Evolutionary conservation across 352 stramenopile species (phyloP).

Genomic region (Labyrinthula sp.): DNA sequence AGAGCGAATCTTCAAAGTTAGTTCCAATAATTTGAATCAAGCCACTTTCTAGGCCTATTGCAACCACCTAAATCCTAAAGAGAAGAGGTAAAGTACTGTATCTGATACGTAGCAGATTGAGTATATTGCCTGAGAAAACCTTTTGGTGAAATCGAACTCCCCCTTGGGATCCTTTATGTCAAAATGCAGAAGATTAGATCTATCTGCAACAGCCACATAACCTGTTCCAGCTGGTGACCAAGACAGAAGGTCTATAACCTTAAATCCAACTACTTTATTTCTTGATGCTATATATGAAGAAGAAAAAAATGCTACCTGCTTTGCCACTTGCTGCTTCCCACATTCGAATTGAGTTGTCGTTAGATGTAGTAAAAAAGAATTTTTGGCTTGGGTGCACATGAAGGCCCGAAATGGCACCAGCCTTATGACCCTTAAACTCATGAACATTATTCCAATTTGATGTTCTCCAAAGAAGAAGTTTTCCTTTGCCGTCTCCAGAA

Average conservation of each 20-base stretch:
- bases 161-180: too few species aligned
- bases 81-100: too few species aligned
- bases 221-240: constrained; percentile 4
- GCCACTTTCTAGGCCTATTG: too few species aligned
- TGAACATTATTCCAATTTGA: constrained; percentile 8
- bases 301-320: too few species aligned
- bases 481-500: constrained; percentile 9
- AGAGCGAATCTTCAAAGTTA: too few species aligned
- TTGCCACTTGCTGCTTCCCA: too few species aligned
- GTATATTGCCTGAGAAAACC: too few species aligned
- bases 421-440: constrained; percentile 24
- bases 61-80: too few species aligned
- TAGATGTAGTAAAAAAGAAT: constrained; percentile 13
- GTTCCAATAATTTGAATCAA: too few species aligned
- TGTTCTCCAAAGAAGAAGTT: constrained; percentile 19
- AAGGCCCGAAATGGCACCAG: constrained; percentile 10
- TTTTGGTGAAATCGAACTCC: too few species aligned
- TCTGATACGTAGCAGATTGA: too few species aligned
- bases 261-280: constrained; percentile 4
- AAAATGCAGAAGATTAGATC: constrained; percentile 10
- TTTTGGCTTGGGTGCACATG: constrained; percentile 10
- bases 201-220: constrained; percentile 14
- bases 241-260: background rate
- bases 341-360: constrained; percentile 25
- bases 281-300: too few species aligned